Evolutionary conservation across 495 filamentous ascomycete genomes (phyloP), one percentile per base, ranked within the genome.

Genomic region (Lasiosphaeria hispida): DNA sequence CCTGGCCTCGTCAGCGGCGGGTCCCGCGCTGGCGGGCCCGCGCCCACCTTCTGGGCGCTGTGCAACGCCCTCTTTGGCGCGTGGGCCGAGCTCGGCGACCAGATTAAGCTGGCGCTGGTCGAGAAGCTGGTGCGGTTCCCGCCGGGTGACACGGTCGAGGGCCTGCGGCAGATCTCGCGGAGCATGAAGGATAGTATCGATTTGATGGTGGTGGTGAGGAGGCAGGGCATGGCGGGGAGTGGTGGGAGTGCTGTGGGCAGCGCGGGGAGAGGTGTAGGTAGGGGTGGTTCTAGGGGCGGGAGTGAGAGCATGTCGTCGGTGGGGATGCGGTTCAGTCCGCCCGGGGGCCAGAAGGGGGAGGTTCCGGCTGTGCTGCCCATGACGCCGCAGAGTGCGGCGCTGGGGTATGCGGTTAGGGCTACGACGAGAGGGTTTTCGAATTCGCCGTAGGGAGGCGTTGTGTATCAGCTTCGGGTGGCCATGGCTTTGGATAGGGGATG

Each of bases 1-100:
- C 87, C 86, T n/a, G 82, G 80, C 18, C 77, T 87, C 0, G 49
- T n/a, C n/a, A 18, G 18, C 39, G 14, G 39, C 43, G 78, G 87
- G 36, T 87, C 37, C 17, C 36, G 37, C 15, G 18, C n/a, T 43
- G 30, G 41, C 85, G 40, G 44, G 44, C 5, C 33, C 42, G 35
- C 83, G 87, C 55, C 80, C 81, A 18, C 81, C 83, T 92, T 94
- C 67, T 96, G 91, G 91, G 83, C 83, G 55, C 74, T 89, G 17
- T 91, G 87, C 74, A 88, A 84, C 63, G 69, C 71, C 30, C 89
- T 91, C 62, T 85, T 91, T 68, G 69, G 78, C 44, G 81, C 87
- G 8, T 93, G 90, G 73, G 82, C 83, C 34, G 85, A 90, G 45
- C 75, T 93, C 1, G 86, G 86, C 1, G 80, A 80, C 39, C 83